Base-by-base conservation (phyloP, 495 filamentous ascomycete genomes). In the Podospora sp. region DNA sequence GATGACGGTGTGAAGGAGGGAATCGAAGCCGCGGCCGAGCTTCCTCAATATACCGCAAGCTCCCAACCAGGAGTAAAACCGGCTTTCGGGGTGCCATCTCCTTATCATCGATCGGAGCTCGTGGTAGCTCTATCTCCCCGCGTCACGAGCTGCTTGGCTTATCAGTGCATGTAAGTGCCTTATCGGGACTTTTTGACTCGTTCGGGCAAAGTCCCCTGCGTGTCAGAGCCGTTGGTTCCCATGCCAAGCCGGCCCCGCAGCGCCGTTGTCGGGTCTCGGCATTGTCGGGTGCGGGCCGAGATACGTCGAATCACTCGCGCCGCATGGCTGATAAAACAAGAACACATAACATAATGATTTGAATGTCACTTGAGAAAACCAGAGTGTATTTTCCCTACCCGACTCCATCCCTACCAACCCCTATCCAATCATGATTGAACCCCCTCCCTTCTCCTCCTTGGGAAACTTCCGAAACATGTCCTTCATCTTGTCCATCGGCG, bases 401-500 rank as follows among this genome's bases (percentile, higher is more conserved):
- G 16, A 56, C 52, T 6, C 51, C 51, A 55, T 22, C 6, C n/a
- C 24, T 59, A 22, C 25, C 1, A 12, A 59, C 25, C 16, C n/a
- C 26, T 35, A 60, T 3, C 29, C 35, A 21, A 60, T 46, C 40
- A 46, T n/a, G 36, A 62, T n/a, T 33, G 29, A 24, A 3, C 27
- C 59, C 20, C 33, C 26, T 22, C 36, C 36, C 61, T n/a, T 65
- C 25, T 8, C 62, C 62, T 57, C 62, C 55, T 74, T 66, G 6
- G 82, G 83, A 60, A 85, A 86, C 65, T 74, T 84, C 52, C 71
- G 73, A 53, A 86, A 81, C 52, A 85, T 56, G 71, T 87, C 82
- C 65, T 65, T 72, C 50, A 86, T 60, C 66, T 81, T 82, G 69
- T 86, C 85, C n/a, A 86, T 60, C 7, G 82, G 85, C 46, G 84